Percentiles rank a stretch among this genome's conserved stretches.
phyloP scores from a whole-genome alignment of 352 stramenopile species.

The Aphanomyces astaci region DNA sequence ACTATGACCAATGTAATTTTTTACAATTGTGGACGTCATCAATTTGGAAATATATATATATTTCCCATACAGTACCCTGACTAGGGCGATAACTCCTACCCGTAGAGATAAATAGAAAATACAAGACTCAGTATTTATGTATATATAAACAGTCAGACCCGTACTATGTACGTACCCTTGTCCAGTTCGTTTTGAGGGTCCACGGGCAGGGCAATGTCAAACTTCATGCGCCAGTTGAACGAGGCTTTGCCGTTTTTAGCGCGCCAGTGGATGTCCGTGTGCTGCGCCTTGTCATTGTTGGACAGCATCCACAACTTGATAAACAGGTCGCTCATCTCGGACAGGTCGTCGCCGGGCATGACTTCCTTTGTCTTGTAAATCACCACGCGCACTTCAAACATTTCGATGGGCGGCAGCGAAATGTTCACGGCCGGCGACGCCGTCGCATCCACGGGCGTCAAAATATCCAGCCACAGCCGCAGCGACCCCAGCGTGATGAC shows the following conservation, averaged over 20 bases:
- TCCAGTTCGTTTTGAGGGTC: conserved; percentile 59
- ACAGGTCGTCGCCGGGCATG: conserved; percentile 58
- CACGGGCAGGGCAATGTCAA: conserved; percentile 73
- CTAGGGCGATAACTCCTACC: too few relatives aligned
- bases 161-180: conserved; percentile 30
- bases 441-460: conserved; percentile 60
- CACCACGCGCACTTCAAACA: conserved; percentile 88
- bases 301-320: conserved; percentile 84
- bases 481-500: conserved; percentile 60
- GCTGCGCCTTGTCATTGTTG: conserved; percentile 55
- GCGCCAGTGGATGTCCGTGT: conserved; percentile 88
- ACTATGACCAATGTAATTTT: too few relatives aligned
- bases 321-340: conserved; percentile 85
- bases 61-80: too few relatives aligned
- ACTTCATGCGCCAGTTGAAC: conserved; percentile 92
- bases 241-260: conserved; percentile 76
- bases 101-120: too few relatives aligned
- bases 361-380: conserved; percentile 89
- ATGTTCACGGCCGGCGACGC: conserved; percentile 71
- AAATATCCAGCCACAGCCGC: conserved; percentile 85
- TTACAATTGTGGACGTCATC: too few relatives aligned
- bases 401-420: conserved; percentile 51
- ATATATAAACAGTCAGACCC: too few relatives aligned
- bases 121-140: too few relatives aligned
- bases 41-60: too few relatives aligned